A percentile compares a stretch with the other conserved stretches of the same genome.
Evolutionary conservation across 2,329 filamentous ascomycete genomes (phyloP).

Genomic region (Calonectria fujianensis): DNA sequence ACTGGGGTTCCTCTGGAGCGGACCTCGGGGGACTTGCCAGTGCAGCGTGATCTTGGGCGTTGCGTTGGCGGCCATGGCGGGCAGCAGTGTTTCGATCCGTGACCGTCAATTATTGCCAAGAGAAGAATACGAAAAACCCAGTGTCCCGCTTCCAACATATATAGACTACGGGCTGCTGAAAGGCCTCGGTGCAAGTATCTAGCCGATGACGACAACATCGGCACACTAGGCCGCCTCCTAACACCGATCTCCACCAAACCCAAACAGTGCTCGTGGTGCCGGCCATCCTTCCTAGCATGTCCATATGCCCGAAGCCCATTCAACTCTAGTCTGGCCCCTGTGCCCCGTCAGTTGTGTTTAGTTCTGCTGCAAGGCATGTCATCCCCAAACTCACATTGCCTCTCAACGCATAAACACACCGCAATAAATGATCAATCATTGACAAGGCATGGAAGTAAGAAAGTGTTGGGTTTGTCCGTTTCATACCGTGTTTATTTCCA

Average conservation of each 20-base stretch:
- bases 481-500: background rate
- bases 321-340: background rate
- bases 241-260: conserved; percentile 13
- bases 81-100: too few relatives aligned
- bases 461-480: background rate
- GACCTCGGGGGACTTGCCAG: conserved; percentile 67
- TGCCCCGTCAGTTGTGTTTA: background rate
- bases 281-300: conserved; percentile 11
- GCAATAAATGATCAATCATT: background rate
- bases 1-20: background rate
- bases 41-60: conserved; percentile 77
- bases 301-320: background rate
- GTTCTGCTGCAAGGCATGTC: background rate
- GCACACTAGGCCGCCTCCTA: conserved; percentile 42
- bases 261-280: conserved; percentile 15
- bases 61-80: conserved; percentile 55
- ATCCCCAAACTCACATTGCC: background rate
- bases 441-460: background rate
- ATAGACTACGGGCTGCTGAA: conserved; percentile 21
- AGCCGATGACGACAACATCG: conserved; percentile 44
- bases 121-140: conserved; percentile 2
- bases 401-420: background rate
- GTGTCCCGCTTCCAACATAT: conserved; percentile 8
- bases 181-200: conserved; percentile 45
- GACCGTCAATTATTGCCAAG: background rate